phyloP scores from a whole-genome alignment of 169 alveolate species.

The Plasmodium fragile region DNA sequence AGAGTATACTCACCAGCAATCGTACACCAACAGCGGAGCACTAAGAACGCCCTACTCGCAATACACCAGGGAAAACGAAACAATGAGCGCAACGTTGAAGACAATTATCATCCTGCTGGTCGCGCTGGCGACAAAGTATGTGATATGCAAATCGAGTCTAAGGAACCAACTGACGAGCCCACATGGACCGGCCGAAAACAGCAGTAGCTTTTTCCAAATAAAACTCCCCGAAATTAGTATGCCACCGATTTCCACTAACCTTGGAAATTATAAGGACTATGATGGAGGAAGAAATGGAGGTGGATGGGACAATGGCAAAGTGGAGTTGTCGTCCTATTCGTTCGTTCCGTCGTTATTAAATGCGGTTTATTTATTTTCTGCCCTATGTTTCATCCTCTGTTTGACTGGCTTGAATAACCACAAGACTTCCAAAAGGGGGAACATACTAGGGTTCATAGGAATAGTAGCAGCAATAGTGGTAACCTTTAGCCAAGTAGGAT shows the following conservation, averaged over 20 bases:
- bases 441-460: conserved; percentile 89
- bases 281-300: not conserved
- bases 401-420: conserved; percentile 87
- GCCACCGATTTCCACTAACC: conserved; percentile 3
- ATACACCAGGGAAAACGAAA: not conserved
- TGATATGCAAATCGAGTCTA: conserved; percentile 22
- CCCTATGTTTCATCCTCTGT: conserved; percentile 83
- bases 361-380: conserved; percentile 70
- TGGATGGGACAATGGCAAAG: conserved; percentile 17
- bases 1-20: not conserved
- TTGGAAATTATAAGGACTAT: conserved; percentile 1
- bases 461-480: conserved; percentile 88
- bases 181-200: not conserved
- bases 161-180: conserved; percentile 11
- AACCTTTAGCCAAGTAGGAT: conserved; percentile 80
- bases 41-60: not conserved
- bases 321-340: conserved; percentile 41
- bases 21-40: not conserved
- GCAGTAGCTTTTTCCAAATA: conserved; percentile 39
- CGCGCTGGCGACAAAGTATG: not conserved
- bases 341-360: conserved; percentile 71
- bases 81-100: conserved; percentile 4
- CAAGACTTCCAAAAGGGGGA: conserved; percentile 91
- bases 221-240: conserved; percentile 49
- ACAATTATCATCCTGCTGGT: not conserved